Evolutionary conservation across 1,284 basidiomycete species (phyloP).

Genomic region (Fomitiporia mediterranea): DNA sequence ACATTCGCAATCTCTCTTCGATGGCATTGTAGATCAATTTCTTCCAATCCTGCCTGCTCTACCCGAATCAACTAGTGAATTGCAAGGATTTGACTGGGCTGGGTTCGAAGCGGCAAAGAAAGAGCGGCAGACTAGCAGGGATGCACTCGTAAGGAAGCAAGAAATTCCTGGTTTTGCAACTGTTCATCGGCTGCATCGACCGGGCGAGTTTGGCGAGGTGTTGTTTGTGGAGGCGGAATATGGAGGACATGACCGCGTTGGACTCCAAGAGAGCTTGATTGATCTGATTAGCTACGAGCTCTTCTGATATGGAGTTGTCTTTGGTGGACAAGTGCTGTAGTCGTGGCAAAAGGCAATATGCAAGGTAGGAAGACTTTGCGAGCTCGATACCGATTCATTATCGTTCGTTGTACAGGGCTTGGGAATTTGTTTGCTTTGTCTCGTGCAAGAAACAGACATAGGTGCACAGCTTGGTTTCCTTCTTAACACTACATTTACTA

Average conservation of each 20-base stretch:
- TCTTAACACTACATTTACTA: too few relatives aligned
- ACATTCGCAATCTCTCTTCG: conserved; percentile 74
- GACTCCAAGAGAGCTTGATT: conserved; percentile 65
- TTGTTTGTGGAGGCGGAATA: conserved; percentile 56
- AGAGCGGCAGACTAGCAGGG: conserved; percentile 35
- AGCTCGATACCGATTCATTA: too few relatives aligned
- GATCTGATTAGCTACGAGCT: conserved; percentile 46
- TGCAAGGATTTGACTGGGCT: conserved; percentile 11
- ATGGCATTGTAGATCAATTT: conserved; percentile 58
- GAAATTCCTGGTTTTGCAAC: conserved; percentile 54
- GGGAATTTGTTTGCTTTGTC: too few relatives aligned
- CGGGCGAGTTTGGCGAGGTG: conserved; percentile 40
- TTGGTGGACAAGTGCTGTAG: too few relatives aligned
- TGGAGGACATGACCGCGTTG: conserved; percentile 65
- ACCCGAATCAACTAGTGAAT: conserved; percentile 31
- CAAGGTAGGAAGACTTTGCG: not conserved
- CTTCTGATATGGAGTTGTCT: too few relatives aligned
- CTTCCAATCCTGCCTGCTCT: conserved; percentile 47
- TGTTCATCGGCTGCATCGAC: conserved; percentile 44
- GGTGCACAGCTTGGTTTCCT: too few relatives aligned
- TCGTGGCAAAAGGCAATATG: too few relatives aligned
- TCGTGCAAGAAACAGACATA: too few relatives aligned
- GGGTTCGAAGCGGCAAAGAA: conserved; percentile 23
- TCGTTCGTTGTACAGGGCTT: too few relatives aligned
- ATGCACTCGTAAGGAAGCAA: conserved; percentile 41